Evolutionary conservation across 192 early-diverging fungal species (phyloP), one percentile per base, ranked within the genome.

Genomic region (Coemansia sp.): DNA sequence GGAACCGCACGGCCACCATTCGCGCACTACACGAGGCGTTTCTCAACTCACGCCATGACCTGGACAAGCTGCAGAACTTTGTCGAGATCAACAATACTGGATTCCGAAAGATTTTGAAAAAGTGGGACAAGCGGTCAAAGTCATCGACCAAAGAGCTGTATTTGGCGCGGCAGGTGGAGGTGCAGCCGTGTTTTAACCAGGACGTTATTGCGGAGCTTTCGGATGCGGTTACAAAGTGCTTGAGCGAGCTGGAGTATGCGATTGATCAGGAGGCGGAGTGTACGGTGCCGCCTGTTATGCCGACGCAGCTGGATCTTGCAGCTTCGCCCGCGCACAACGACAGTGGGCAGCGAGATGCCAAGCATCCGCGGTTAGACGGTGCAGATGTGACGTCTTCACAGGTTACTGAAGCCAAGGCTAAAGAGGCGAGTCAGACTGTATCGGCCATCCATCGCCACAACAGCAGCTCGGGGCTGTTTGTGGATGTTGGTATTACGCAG

Each of bases 81-180:
- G 93, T 99, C 37, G 93, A 97, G 75, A 85, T 97, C 37, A 99
- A 99, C 74, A 89, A 85, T 26, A 92, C 90, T 17, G 97, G 97
- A 26, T 99, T 99, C 71, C 82, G 96, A 28, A 99, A 99, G 85
- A 99, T 99, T 51, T 70, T 99, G 54, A 99, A 99, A 73, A 99
- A 99, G 76, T 99, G 94, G 94, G 97, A 99, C 86, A 99, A 99
- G 82, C 87, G 97, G 28, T 91, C 92, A 51, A 98, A 98, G 76
- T 92, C 93, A 3, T 91, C 88, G 52, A 99, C 94, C 23, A 99
- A 97, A 66, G 97, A 99, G 70, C 85, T 99, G 34, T 99, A 98
- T 66, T 85, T 99, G 9, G 89, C 93, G 2, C 89, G 97, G 10
- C 97, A 99, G 71, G 87, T 99, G 36, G 97, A 99, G 56, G 90